Conservation (phyloP, 2,329 filamentous ascomycete species). For the Aspergillus thermomutatus region DNA sequence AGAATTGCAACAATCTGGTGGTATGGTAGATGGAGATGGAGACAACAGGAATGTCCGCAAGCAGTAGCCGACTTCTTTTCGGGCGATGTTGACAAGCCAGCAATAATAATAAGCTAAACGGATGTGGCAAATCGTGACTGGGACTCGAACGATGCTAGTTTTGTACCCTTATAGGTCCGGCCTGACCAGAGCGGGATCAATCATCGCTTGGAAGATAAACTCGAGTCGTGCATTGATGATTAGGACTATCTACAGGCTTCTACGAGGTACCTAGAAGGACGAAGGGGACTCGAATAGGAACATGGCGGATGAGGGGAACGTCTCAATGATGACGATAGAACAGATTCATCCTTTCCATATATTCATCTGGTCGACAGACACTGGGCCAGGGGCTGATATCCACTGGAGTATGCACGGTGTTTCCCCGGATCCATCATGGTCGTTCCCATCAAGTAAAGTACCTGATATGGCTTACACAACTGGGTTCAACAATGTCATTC, state of each 20-base stretch:
- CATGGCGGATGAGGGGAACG: background rate
- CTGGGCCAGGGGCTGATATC: background rate
- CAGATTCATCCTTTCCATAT: background rate
- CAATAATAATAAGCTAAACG: background rate
- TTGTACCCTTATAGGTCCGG: background rate
- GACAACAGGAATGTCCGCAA: background rate
- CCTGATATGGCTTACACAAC: background rate
- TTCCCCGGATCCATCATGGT: background rate
- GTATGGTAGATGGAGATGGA: background rate
- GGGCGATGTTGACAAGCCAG: background rate
- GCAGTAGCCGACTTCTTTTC: background rate
- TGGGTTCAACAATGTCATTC: background rate
- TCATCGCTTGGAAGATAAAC: background rate
- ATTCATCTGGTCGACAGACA: background rate
- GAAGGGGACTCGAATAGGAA: background rate
- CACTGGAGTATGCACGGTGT: background rate
- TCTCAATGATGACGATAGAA: background rate
- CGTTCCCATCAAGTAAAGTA: background rate
- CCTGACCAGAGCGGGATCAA: background rate
- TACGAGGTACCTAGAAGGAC: background rate
- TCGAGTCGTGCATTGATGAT: background rate
- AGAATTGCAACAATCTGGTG: background rate
- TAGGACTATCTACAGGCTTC: background rate
- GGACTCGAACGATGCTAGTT: background rate
- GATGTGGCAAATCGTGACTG: constrained; percentile 12